Base-by-base conservation (phyloP, 768 basidiomycete species). In the Clitopilus passeckerianus region DNA sequence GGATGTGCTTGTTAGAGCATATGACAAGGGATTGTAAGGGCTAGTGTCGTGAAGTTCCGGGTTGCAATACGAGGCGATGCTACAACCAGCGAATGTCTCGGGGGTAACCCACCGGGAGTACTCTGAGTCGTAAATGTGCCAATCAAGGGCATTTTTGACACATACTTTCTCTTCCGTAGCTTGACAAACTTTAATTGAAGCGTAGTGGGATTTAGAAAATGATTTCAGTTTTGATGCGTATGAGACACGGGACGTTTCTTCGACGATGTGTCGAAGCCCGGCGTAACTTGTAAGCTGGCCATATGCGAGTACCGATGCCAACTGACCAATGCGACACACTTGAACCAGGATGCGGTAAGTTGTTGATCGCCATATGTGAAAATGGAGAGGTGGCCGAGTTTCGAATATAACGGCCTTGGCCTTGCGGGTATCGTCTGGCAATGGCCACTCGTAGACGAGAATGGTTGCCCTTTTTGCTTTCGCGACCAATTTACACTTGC, bases 371-470 rank as follows among this genome's bases (percentile, higher is more conserved):
- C 82, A 83, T 57, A 75, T 68, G 5, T 70, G 64, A 61, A 82
- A 79, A 8, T 67, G 59, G 3, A 41, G 34, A 8, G 82, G 82
- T 55, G 72, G 72, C 9, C 63, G 59, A 1, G 81, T 60, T 59
- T 83, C 80, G 55, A 83, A 83, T 1, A 81, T 65, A 15, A 74
- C 69, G 0, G 63, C 63, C 55, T 74, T 65, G 0, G 71, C 70
- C 6, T 58, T 27, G 4, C 65, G 12, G 5, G 16, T 20, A 10
- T 62, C 46, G 0, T 55, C 30, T 0, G 82, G 79, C 37, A 83
- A 62, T 0, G 81, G 82, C 80, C 79, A 80, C 56, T 83, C 82
- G 35, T 78, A 69, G 5, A 77, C 62, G 0, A 23, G 0, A 22
- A 83, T 80, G 0, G 4, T 1, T 65, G 79, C 61, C 0, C 0